Evolutionary conservation across 1,284 basidiomycete genomes (phyloP).

Genomic region (Ceratorhiza oryzae-sativae): DNA sequence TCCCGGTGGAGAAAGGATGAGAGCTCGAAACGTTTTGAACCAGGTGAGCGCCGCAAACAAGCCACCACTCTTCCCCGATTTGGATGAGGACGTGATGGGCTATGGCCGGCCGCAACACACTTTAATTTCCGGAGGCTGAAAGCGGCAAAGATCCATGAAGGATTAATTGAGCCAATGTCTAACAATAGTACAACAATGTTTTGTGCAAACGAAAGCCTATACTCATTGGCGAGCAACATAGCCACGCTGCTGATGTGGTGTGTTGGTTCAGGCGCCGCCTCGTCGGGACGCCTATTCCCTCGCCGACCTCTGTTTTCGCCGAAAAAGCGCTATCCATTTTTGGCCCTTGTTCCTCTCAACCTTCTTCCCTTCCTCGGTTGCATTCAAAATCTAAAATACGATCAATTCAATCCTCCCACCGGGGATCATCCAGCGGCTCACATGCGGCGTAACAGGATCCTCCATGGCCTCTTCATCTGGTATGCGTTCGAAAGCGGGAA

Average conservation of each 20-base stretch:
- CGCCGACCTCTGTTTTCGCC: constrained; percentile 46
- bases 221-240: neutral
- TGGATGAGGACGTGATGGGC: neutral
- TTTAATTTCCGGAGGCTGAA: no score
- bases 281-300: no score
- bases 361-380: constrained; percentile 97
- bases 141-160: no score
- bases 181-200: no score
- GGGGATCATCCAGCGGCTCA: neutral
- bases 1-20: neutral
- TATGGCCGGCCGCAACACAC: no score
- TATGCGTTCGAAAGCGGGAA: constrained; percentile 86
- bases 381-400: constrained; percentile 78
- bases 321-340: constrained; percentile 89
- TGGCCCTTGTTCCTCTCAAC: constrained; percentile 91
- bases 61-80: constrained; percentile 29
- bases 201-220: neutral
- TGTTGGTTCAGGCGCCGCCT: no score
- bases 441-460: constrained; percentile 51
- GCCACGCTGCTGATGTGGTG: no score
- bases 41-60: constrained; percentile 19
- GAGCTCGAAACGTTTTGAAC: neutral
- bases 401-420: constrained; percentile 59
- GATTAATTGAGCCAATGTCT: no score
- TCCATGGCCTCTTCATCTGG: constrained; percentile 75